phyloP scores from a whole-genome alignment of 2,329 filamentous ascomycete genomes.

The Aspergillus eucalypticola region DNA sequence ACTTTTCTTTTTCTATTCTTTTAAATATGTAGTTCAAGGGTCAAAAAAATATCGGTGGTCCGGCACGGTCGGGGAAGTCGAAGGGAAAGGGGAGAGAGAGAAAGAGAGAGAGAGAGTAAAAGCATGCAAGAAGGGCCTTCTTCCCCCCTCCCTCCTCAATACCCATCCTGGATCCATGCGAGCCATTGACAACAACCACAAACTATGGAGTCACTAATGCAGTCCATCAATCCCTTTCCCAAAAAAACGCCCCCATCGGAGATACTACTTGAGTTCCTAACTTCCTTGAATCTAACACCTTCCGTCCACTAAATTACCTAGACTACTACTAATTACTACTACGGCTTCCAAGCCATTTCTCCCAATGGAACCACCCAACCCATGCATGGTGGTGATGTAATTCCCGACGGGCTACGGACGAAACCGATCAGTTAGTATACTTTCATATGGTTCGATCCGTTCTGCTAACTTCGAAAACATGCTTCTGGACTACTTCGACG shows the following conservation, averaged over 20 bases:
- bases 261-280: not conserved
- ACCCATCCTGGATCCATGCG: not conserved
- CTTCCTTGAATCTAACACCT: not conserved
- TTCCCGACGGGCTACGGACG: not conserved
- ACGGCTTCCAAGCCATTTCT: not conserved
- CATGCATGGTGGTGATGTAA: conserved; percentile 1
- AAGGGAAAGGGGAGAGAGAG: not conserved
- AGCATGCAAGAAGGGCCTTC: not conserved
- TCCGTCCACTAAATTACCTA: too few relatives aligned
- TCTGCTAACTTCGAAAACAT: not conserved
- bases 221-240: not conserved
- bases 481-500: not conserved
- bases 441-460: not conserved
- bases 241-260: not conserved
- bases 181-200: not conserved
- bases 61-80: not conserved
- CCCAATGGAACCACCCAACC: not conserved
- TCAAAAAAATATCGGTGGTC: not conserved
- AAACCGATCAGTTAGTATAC: not conserved
- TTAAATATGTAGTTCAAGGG: not conserved
- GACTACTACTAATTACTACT: not conserved
- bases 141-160: not conserved
- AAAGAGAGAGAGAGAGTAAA: too few relatives aligned
- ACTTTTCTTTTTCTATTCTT: not conserved
- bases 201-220: not conserved